phyloP scores from a whole-genome alignment of 768 basidiomycete species.

The Pleurotus tuber-regium region DNA sequence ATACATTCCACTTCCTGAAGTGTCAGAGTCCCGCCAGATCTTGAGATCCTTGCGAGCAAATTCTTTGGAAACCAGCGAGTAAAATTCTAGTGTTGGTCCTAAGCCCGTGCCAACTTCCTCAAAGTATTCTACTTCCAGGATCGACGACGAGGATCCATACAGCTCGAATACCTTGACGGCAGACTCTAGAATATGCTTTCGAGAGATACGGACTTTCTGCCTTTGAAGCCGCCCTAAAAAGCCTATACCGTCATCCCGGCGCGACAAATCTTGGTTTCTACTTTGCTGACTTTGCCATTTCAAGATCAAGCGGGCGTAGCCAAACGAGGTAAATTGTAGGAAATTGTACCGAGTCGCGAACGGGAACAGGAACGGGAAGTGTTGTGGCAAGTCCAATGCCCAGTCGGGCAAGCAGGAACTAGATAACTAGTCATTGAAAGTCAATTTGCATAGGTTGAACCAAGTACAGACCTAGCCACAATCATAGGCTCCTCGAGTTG shows the following conservation, averaged over 20 bases:
- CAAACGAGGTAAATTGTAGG: conserved; percentile 96
- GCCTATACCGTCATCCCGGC: conserved; percentile 88
- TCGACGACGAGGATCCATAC: conserved; percentile 90
- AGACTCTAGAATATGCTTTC: conserved; percentile 92
- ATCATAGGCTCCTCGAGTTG: conserved; percentile 99
- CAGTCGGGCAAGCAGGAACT: conserved; percentile 97
- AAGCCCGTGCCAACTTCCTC: conserved; percentile 98
- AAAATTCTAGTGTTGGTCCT: conserved; percentile 97
- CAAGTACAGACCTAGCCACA: conserved; percentile 75
- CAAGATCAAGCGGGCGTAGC: conserved; percentile 91
- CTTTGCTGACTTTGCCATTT: conserved; percentile 92
- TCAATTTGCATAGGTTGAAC: not conserved
- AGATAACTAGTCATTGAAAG: conserved; percentile 6
- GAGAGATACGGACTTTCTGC: conserved; percentile 95
- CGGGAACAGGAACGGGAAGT: conserved; percentile 98
- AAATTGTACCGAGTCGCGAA: conserved; percentile 97
- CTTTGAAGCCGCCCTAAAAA: conserved; percentile 91
- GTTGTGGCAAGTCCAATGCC: conserved; percentile 92
- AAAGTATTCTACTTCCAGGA: conserved; percentile 98
- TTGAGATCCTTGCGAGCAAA: conserved; percentile 87
- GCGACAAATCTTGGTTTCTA: conserved; percentile 72
- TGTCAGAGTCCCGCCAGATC: conserved; percentile 89
- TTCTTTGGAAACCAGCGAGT: conserved; percentile 94
- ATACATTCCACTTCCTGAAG: conserved; percentile 55
- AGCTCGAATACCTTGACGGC: conserved; percentile 96